phyloP scores from a whole-genome alignment of 257 asterid genomes.

The Echites panduratus region DNA sequence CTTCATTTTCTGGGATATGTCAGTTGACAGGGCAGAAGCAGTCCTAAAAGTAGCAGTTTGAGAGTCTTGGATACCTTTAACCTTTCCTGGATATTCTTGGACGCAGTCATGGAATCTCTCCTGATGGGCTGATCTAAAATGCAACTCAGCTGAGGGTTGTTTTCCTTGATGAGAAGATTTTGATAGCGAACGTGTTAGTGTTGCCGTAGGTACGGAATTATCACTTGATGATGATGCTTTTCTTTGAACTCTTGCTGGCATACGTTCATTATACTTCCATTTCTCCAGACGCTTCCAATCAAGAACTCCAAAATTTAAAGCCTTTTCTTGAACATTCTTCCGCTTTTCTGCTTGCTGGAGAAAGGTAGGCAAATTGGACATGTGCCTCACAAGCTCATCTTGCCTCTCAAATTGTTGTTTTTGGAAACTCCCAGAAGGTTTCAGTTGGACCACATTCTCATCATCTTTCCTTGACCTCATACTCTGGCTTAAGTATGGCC shows the following conservation, averaged over 20 bases:
- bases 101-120: constrained; percentile 22
- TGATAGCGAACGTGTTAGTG: constrained; percentile 32
- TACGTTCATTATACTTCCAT: constrained; percentile 73
- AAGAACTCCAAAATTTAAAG: constrained; percentile 88
- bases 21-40: constrained; percentile 32
- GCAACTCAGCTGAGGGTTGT: constrained; percentile 22
- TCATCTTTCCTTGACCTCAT: constrained; percentile 24
- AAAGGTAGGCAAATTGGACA: constrained; percentile 84
- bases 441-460: constrained; percentile 26
- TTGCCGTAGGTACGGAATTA: constrained; percentile 28
- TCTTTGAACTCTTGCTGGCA: constrained; percentile 44
- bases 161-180: constrained; percentile 26
- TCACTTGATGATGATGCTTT: constrained; percentile 36
- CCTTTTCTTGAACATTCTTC: constrained; percentile 62
- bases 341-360: constrained; percentile 64
- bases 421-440: constrained; percentile 28
- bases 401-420: constrained; percentile 34
- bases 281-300: constrained; percentile 85
- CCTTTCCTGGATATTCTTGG: constrained; percentile 34
- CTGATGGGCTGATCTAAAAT: constrained; percentile 25
- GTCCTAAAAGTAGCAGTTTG: constrained; percentile 28
- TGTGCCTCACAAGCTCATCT: constrained; percentile 82
- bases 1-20: constrained; percentile 25
- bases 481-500: constrained; percentile 27
- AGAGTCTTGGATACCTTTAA: constrained; percentile 26